These are phyloP conservation scores for Zymoseptoria tritici DNA, from an alignment of 2,329 filamentous ascomycete genomes.

Conservation along the genomic window DNA sequence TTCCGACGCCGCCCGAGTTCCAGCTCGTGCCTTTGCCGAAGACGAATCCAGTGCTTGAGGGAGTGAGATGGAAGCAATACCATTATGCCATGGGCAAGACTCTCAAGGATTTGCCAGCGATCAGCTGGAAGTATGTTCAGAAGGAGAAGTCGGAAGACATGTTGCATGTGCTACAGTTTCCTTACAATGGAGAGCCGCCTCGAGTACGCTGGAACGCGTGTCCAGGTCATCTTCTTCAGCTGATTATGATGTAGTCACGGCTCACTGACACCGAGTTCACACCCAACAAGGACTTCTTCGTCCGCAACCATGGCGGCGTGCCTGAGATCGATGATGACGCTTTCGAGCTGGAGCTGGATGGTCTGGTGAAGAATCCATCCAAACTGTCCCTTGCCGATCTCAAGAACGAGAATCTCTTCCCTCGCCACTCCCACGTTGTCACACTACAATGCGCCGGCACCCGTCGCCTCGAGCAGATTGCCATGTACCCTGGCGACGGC, in stretches of 20 bases:
- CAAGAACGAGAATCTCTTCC: constrained; percentile 53
- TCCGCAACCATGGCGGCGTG: constrained; percentile 65
- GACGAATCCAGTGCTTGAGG: constrained; percentile 39
- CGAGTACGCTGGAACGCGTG: too few species aligned
- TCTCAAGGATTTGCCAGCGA: constrained; percentile 44
- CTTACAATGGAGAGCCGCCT: constrained; percentile 42
- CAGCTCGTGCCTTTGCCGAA: constrained; percentile 37
- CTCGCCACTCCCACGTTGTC: constrained; percentile 50
- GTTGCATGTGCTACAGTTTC: constrained; percentile 42
- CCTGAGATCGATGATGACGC: constrained; percentile 54
- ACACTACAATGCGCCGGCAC: constrained; percentile 64
- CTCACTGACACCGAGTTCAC: constrained; percentile 48
- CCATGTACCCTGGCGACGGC: constrained; percentile 58
- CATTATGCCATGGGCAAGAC: constrained; percentile 38
- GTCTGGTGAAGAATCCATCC: constrained; percentile 53
- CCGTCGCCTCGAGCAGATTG: constrained; percentile 61
- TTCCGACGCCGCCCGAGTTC: constrained; percentile 41
- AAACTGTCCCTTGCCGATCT: constrained; percentile 53
- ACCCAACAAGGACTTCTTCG: constrained; percentile 55
- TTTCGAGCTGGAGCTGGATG: constrained; percentile 50
- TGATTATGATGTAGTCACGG: not conserved
- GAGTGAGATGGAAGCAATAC: constrained; percentile 41
- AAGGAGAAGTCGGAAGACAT: constrained; percentile 41
- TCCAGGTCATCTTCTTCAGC: not conserved
- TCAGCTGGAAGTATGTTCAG: constrained; percentile 40